Evolutionary conservation across 805 yeast genomes (phyloP).

Genomic region (Naumovozyma dairenensis): DNA sequence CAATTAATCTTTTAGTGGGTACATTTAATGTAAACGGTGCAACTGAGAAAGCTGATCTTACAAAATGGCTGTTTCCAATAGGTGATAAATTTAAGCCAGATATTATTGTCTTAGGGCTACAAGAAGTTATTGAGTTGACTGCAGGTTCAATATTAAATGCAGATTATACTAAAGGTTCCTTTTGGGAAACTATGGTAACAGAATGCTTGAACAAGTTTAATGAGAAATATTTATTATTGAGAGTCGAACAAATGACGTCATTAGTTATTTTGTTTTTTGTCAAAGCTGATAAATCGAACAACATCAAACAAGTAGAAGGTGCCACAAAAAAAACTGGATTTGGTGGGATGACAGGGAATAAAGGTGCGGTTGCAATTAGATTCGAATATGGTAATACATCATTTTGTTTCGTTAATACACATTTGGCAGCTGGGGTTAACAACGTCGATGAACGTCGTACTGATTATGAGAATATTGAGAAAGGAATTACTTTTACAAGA

Average conservation of each 20-base stretch:
- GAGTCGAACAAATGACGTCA: slow-evolving; percentile 72
- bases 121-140: slow-evolving; percentile 86
- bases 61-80: slow-evolving; percentile 75
- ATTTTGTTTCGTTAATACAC: slow-evolving; percentile 81
- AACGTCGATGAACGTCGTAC: slow-evolving; percentile 78
- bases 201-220: slow-evolving; percentile 48
- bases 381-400: slow-evolving; percentile 72
- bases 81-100: slow-evolving; percentile 54
- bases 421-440: slow-evolving; percentile 83
- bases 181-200: slow-evolving; percentile 68
- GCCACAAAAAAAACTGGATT: slow-evolving; percentile 89
- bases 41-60: slow-evolving; percentile 45
- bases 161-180: slow-evolving; percentile 64
- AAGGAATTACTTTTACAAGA: slow-evolving; percentile 69
- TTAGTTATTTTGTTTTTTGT: slow-evolving; percentile 56
- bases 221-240: slow-evolving; percentile 49
- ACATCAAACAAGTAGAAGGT: slow-evolving; percentile 83
- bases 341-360: slow-evolving; percentile 95
- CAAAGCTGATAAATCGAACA: slow-evolving; percentile 35
- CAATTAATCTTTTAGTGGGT: slow-evolving; percentile 64
- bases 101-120: slow-evolving; percentile 80
- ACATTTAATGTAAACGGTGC: slow-evolving; percentile 84
- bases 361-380: slow-evolving; percentile 91
- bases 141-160: slow-evolving; percentile 85
- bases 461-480: slow-evolving; percentile 68